phyloP scores from a whole-genome alignment of 495 filamentous ascomycete species.

The Penicillium odoratum region DNA sequence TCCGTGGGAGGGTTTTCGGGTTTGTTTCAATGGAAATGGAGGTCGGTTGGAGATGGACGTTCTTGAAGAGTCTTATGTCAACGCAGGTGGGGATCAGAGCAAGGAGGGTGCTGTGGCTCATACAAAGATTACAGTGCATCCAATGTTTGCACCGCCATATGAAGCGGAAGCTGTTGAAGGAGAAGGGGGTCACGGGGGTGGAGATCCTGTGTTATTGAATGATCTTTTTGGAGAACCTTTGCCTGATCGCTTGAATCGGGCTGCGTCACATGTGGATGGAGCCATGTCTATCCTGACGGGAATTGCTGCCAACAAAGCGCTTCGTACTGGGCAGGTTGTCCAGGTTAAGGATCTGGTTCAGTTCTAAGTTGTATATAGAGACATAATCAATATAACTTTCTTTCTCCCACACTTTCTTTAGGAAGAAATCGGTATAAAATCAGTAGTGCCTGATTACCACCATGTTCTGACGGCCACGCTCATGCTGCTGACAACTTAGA shows the following conservation, averaged over 20 bases:
- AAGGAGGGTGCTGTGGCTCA: slow-evolving; percentile 38
- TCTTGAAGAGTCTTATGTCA: slow-evolving; percentile 36
- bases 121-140: slow-evolving; percentile 46
- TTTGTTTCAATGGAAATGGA: slow-evolving; percentile 33
- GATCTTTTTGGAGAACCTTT: slow-evolving; percentile 30
- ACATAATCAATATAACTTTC: not conserved
- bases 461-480: not conserved
- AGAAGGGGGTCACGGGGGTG: slow-evolving; percentile 34
- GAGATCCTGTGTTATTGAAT: slow-evolving; percentile 31
- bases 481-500: not conserved
- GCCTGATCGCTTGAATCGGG: slow-evolving; percentile 24
- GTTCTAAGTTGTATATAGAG: slow-evolving; percentile 6
- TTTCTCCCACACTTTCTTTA: too few relatives aligned
- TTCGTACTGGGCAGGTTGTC: slow-evolving; percentile 47
- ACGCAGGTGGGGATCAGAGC: slow-evolving; percentile 33
- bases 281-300: slow-evolving; percentile 57
- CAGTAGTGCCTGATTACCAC: not conserved
- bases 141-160: slow-evolving; percentile 31
- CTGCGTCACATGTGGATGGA: slow-evolving; percentile 51
- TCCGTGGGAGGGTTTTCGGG: slow-evolving; percentile 37
- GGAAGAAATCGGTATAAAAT: too few relatives aligned
- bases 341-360: slow-evolving; percentile 29
- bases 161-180: slow-evolving; percentile 27
- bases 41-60: slow-evolving; percentile 36
- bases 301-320: slow-evolving; percentile 57